Evolutionary conservation across 164 flowering plant species (phyloP).

Genomic region (Chimonanthus salicifolius): DNA sequence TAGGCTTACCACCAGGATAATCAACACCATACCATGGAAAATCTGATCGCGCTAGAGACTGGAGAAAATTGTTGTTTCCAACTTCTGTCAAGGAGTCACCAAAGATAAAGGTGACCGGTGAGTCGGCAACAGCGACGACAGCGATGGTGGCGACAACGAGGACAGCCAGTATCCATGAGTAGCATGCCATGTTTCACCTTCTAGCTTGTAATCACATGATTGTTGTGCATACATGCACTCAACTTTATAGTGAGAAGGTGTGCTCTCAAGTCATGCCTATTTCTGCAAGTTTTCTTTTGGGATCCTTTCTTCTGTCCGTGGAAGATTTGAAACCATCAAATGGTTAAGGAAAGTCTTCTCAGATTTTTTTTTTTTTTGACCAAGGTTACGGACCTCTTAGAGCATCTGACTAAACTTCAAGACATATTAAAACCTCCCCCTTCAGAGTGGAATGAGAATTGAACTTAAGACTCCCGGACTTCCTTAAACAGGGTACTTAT

Average conservation of each 20-base stretch:
- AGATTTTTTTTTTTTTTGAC: no score
- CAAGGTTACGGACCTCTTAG: no score
- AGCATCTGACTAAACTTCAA: background rate
- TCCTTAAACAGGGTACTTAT: no score
- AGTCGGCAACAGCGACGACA: background rate
- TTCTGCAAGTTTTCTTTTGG: slow-evolving; percentile 2
- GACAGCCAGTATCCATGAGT: background rate
- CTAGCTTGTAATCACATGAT: background rate
- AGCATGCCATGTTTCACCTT: slow-evolving; percentile 15
- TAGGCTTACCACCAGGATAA: slow-evolving; percentile 43
- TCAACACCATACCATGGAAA: slow-evolving; percentile 72
- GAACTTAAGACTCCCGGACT: no score
- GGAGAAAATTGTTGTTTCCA: slow-evolving; percentile 75
- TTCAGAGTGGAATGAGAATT: no score
- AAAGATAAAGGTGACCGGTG: slow-evolving; percentile 48
- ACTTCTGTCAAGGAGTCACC: slow-evolving; percentile 81
- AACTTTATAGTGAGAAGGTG: background rate
- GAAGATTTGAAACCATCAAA: background rate
- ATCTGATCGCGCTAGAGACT: slow-evolving; percentile 59
- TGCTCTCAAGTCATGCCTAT: slow-evolving; percentile 1
- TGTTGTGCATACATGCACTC: background rate
- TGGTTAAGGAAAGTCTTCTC: background rate
- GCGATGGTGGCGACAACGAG: slow-evolving; percentile 1
- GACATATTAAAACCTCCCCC: no score
- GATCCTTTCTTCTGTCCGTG: background rate